Base-by-base conservation (phyloP, 495 filamentous ascomycete species). In the Aspergillus ostianus region DNA sequence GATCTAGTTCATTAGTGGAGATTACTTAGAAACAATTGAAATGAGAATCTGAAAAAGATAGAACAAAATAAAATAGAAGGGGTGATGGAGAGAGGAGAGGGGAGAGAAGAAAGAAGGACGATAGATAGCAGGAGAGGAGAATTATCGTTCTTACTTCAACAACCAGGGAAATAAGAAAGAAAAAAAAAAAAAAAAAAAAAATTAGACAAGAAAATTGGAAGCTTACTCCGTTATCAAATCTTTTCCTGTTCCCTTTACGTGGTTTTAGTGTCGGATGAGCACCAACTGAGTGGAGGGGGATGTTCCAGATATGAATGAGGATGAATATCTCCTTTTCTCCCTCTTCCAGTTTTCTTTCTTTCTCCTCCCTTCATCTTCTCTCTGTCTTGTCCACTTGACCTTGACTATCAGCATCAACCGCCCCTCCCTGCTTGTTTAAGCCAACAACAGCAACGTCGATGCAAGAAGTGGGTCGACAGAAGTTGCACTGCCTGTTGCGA, bases 401-500 rank as follows among this genome's bases (percentile, higher is more conserved):
- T 41, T 10, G 13, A 15, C 36, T 7, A 8, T 32, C 30, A 26
- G 23, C 23, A 26, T 26, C 23, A 26, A 26, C 23, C 2, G 23
- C 23, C 23, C 2, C 29, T 10, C 29, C 29, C 29, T 32, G 29
- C 29, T 10, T 32, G 23, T 32, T 32, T 32, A 10, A 32, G 29
- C 29, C 29, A 32, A 32, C 29, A 32, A 32, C 29, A 10, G 10
- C 29, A 32, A 10, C 29, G 15, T 41, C 36, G 36, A 41, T 41
- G 36, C 36, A 41, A 41, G 29, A 41, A 41, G 36, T 41, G 36
- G 36, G 36, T 41, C 36, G 36, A 17, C 36, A 41, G 36, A 41
- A 41, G 36, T 41, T 41, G 36, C 36, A 41, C 36, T 41, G 47
- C 19, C 47, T 60, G 62, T 64, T 58, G 62, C 62, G 62, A 58